Conservation (phyloP, 805 yeast genomes). For the Torulaspora franciscae region DNA sequence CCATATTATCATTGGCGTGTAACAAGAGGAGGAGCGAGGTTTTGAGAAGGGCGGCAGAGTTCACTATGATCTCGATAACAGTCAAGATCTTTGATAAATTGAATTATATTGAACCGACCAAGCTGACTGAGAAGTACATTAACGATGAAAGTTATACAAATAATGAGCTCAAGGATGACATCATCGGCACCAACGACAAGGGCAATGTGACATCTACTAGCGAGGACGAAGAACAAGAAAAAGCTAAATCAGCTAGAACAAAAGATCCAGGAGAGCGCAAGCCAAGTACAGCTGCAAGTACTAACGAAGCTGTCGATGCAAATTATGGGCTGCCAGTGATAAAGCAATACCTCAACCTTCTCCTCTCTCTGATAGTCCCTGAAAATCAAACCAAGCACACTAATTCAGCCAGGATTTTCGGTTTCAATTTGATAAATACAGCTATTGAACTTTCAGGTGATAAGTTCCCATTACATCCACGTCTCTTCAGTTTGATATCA, state of each 20-base stretch:
- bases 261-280: not conserved
- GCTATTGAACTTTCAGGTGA: conserved; percentile 80
- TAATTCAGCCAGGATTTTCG: conserved; percentile 80
- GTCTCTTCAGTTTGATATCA: conserved; percentile 61
- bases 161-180: conserved; percentile 51
- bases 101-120: conserved; percentile 47
- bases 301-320: conserved; percentile 21
- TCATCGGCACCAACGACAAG: conserved; percentile 36
- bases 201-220: conserved; percentile 2
- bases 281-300: conserved; percentile 11
- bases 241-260: not conserved
- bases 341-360: conserved; percentile 67
- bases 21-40: conserved; percentile 89
- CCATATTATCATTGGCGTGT: conserved; percentile 86
- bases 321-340: conserved; percentile 72
- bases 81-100: conserved; percentile 61
- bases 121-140: conserved; percentile 36
- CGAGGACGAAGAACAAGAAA: conserved; percentile 1
- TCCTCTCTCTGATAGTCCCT: conserved; percentile 77
- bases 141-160: conserved; percentile 46
- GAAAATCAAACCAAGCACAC: conserved; percentile 78
- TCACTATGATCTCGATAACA: conserved; percentile 67
- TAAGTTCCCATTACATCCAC: conserved; percentile 53
- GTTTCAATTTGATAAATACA: conserved; percentile 66
- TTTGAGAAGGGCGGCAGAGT: conserved; percentile 81